Conservation (phyloP, 1,284 basidiomycete species). For the Heterobasidion occidentale region DNA sequence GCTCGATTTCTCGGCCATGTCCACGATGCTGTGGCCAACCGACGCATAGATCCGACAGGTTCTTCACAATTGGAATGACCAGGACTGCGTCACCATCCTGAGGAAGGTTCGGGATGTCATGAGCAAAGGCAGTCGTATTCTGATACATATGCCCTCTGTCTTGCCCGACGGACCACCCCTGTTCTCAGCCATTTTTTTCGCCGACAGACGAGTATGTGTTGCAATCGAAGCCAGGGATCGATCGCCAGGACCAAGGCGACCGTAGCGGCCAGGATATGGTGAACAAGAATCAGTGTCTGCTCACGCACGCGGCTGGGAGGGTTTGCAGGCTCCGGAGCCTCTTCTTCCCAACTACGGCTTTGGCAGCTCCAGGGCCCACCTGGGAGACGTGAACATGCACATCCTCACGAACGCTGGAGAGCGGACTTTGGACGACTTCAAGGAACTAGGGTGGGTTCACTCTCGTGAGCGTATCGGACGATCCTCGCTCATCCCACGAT, state of each 20-base stretch:
- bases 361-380: no score
- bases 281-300: no score
- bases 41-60: background rate
- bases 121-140: slow-evolving; percentile 11
- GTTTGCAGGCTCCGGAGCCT: slow-evolving; percentile 22
- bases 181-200: background rate
- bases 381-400: no score
- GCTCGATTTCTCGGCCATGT: no score
- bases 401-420: no score
- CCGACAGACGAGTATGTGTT: slow-evolving; percentile 15
- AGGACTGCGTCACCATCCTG: slow-evolving; percentile 16
- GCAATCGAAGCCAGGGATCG: slow-evolving; percentile 3
- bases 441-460: no score
- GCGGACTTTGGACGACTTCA: no score
- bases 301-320: no score
- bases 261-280: background rate
- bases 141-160: slow-evolving; percentile 13
- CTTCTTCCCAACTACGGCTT: no score
- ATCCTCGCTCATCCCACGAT: no score
- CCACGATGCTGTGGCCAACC: background rate
- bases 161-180: background rate
- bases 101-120: slow-evolving; percentile 17
- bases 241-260: background rate
- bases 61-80: slow-evolving; percentile 22
- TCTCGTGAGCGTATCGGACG: no score